phyloP scores from a whole-genome alignment of 257 asterid species.

The Handroanthus guayacan region DNA sequence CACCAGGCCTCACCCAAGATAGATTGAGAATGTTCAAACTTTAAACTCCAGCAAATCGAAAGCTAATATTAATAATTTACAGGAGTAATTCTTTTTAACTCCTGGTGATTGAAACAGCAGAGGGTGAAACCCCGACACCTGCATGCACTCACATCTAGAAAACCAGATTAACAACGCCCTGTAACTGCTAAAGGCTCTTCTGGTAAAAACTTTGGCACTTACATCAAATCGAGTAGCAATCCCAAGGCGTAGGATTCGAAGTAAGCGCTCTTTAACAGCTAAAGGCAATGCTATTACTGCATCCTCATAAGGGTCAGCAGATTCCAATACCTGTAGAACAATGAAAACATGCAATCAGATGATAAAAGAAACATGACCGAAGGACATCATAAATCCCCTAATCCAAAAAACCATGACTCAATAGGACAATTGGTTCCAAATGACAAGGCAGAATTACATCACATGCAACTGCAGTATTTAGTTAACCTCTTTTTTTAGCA shows the following conservation, averaged over 20 bases:
- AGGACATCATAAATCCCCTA: background rate
- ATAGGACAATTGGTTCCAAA: background rate
- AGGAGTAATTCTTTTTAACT: background rate
- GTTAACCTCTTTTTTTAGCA: background rate
- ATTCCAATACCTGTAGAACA: conserved; percentile 53
- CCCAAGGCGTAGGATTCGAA: conserved; percentile 85
- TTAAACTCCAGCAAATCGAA: background rate
- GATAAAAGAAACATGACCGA: conserved; percentile 16
- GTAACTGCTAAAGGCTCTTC: conserved; percentile 27
- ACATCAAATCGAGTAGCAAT: conserved; percentile 92
- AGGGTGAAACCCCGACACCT: conserved; percentile 8
- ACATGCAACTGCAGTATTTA: conserved; percentile 1
- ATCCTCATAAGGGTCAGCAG: conserved; percentile 80
- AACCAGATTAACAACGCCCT: conserved; percentile 5
- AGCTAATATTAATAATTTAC: background rate
- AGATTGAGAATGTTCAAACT: background rate
- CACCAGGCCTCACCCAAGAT: conserved; percentile 9
- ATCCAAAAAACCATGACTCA: background rate
- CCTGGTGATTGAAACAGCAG: background rate
- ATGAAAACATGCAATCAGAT: conserved; percentile 21
- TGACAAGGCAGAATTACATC: background rate
- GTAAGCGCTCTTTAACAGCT: conserved; percentile 84
- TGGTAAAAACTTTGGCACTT: conserved; percentile 44
- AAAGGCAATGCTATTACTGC: conserved; percentile 80
- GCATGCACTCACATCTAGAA: conserved; percentile 19